phyloP scores from a whole-genome alignment of 164 flowering plant genomes.

The Aristolochia fimbriata region DNA sequence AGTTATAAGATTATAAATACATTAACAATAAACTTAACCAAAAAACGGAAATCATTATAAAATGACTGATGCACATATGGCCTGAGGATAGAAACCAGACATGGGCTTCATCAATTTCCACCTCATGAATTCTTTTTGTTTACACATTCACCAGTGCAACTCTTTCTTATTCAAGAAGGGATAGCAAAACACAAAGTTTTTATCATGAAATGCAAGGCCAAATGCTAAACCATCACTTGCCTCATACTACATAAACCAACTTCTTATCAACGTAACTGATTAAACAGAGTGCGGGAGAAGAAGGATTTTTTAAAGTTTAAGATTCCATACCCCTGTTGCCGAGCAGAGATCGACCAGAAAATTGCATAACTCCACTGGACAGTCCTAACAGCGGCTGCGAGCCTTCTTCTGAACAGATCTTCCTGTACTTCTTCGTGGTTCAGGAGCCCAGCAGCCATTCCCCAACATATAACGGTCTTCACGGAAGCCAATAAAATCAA shows the following conservation, averaged over 20 bases:
- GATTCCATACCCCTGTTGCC: slow-evolving; percentile 53
- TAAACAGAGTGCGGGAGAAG: not conserved
- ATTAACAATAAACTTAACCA: too few species aligned
- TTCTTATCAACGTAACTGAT: too few species aligned
- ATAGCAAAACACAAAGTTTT: too few species aligned
- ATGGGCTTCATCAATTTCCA: too few species aligned
- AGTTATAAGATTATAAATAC: too few species aligned
- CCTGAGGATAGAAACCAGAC: too few species aligned
- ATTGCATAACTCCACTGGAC: slow-evolving; percentile 92
- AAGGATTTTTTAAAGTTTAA: not conserved
- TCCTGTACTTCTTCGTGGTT: slow-evolving; percentile 21
- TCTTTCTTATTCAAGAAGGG: too few species aligned
- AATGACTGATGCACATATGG: not conserved
- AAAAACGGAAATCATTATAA: not conserved
- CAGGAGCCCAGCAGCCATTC: slow-evolving; percentile 36
- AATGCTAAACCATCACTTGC: too few species aligned
- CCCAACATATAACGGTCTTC: slow-evolving; percentile 8
- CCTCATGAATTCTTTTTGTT: too few species aligned
- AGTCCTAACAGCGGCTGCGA: slow-evolving; percentile 68
- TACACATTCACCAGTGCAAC: too few species aligned
- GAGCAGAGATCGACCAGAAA: slow-evolving; percentile 68
- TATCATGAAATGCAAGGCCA: too few species aligned
- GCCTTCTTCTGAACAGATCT: slow-evolving; percentile 41
- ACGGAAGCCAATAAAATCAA: not conserved
- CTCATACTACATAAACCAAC: too few species aligned